Evolutionary conservation across 306 rosid genomes (phyloP).

Genomic region (Acmispon strigosus): DNA sequence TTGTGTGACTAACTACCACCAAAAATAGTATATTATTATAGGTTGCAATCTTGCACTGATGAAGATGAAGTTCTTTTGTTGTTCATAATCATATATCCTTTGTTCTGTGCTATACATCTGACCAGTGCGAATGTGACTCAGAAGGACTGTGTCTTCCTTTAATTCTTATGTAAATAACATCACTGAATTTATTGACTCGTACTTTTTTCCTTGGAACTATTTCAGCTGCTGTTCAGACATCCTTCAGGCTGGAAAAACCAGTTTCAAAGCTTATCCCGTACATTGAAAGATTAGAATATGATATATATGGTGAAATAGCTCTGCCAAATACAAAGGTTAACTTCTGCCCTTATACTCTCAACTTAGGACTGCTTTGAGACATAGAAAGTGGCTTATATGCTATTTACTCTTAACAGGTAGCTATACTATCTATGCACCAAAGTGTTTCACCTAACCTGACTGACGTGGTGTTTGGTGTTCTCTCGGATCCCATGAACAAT

Average conservation of each 20-base stretch:
- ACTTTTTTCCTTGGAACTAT: slow-evolving; percentile 10
- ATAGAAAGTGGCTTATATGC: slow-evolving; percentile 19
- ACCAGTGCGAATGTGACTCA: neutral
- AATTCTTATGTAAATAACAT: neutral
- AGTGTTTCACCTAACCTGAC: slow-evolving; percentile 48
- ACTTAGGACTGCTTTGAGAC: neutral
- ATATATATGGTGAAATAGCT: slow-evolving; percentile 67
- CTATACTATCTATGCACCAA: slow-evolving; percentile 68
- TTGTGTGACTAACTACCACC: too few relatives aligned
- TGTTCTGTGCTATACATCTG: neutral
- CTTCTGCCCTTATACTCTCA: slow-evolving; percentile 1
- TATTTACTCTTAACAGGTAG: slow-evolving; percentile 52
- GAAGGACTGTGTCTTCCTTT: neutral
- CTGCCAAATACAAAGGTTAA: slow-evolving; percentile 66
- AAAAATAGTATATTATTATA: too few relatives aligned
- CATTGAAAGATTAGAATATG: slow-evolving; percentile 62
- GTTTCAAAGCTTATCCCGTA: slow-evolving; percentile 69
- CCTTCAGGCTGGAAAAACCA: slow-evolving; percentile 72
- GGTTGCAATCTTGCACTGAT: too few relatives aligned
- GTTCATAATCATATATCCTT: slow-evolving; percentile 17
- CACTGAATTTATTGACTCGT: neutral
- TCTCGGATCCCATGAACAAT: slow-evolving; percentile 56
- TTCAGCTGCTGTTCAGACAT: slow-evolving; percentile 77
- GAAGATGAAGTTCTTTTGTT: neutral
- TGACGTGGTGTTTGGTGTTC: slow-evolving; percentile 70